phyloP scores from a whole-genome alignment of 208 protist genomes.

The Leishmania major region DNA sequence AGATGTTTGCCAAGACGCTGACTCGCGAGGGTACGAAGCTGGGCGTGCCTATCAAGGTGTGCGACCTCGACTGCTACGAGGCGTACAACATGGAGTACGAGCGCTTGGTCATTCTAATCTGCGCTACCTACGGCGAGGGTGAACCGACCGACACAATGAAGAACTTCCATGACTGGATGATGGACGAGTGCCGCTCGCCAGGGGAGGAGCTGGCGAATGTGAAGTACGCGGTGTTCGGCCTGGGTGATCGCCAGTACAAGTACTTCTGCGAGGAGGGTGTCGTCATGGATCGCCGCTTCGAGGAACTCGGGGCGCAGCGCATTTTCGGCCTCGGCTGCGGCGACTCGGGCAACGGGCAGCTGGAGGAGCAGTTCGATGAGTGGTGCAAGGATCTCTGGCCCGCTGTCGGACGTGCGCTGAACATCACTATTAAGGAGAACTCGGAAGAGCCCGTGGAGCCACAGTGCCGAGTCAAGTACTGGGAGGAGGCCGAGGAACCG shows the following conservation, averaged over 20 bases:
- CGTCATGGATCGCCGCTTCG: constrained; percentile 86
- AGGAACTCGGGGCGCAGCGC: constrained; percentile 86
- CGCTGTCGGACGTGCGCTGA: constrained; percentile 68
- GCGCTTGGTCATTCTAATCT: constrained; percentile 75
- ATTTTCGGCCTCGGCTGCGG: constrained; percentile 82
- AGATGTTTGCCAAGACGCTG: constrained; percentile 90
- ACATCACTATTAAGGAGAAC: constrained; percentile 69
- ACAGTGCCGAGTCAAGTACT: constrained; percentile 84
- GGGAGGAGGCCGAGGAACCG: constrained; percentile 74
- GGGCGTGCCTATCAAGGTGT: constrained; percentile 56
- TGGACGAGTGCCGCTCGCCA: constrained; percentile 57
- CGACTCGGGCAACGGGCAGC: constrained; percentile 69
- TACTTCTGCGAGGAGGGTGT: constrained; percentile 89
- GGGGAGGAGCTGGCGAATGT: constrained; percentile 72
- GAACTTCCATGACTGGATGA: constrained; percentile 84
- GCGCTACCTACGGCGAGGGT: constrained; percentile 92
- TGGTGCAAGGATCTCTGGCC: constrained; percentile 85
- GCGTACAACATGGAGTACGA: constrained; percentile 61
- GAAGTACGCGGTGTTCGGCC: constrained; percentile 89
- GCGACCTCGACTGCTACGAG: constrained; percentile 78
- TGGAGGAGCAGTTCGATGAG: constrained; percentile 92
- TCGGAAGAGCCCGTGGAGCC: constrained; percentile 75
- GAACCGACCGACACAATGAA: constrained; percentile 92
- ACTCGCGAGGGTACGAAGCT: constrained; percentile 69
- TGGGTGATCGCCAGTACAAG: constrained; percentile 92